These are phyloP conservation scores for Tuber aestivum DNA, from an alignment of 495 filamentous ascomycete genomes.

Conservation along the genomic window DNA sequence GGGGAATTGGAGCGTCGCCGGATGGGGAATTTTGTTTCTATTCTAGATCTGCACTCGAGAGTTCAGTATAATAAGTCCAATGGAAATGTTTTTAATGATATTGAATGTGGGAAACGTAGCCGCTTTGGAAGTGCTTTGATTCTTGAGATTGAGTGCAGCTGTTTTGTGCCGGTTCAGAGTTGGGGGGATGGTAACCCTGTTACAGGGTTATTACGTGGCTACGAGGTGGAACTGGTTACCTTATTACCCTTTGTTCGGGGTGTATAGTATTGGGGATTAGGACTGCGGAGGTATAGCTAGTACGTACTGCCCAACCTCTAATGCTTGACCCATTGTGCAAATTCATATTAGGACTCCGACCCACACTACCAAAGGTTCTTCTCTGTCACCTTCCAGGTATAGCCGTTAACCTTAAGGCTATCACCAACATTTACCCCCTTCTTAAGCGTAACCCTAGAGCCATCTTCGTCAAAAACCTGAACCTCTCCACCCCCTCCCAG, in stretches of 20 bases:
- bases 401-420: constrained; percentile 14
- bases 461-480: neutral
- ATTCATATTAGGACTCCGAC: neutral
- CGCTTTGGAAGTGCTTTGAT: neutral
- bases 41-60: neutral
- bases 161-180: neutral
- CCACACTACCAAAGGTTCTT: constrained; percentile 22
- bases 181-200: neutral
- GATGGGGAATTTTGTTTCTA: neutral
- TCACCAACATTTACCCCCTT: constrained; percentile 21
- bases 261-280: neutral
- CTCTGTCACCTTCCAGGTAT: constrained; percentile 33
- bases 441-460: constrained; percentile 7
- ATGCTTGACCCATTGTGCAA: neutral
- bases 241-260: too few species aligned
- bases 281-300: neutral
- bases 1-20: neutral
- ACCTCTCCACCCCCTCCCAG: neutral
- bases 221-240: neutral
- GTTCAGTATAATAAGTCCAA: neutral
- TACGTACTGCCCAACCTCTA: neutral
- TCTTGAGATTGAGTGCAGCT: neutral
- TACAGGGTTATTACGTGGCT: neutral
- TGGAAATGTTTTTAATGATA: neutral
- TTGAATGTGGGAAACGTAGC: neutral